Percentiles rank a stretch among this genome's conserved stretches.
Evolutionary conservation across 83 land plant species (phyloP).

Genomic region (Picea mariana): DNA sequence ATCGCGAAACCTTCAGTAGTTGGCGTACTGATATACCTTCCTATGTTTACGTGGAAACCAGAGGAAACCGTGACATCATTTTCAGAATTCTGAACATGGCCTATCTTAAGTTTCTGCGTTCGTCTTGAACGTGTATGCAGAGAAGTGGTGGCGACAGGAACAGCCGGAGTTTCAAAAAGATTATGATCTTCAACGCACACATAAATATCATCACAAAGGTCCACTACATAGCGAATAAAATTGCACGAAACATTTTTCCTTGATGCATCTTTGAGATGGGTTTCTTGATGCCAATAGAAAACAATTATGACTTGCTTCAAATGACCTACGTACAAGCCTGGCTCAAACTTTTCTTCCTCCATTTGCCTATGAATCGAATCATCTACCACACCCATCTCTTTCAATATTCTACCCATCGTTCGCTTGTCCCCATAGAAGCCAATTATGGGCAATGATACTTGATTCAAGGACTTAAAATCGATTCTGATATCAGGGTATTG

Average conservation of each 20-base stretch:
- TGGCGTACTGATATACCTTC: too few relatives aligned
- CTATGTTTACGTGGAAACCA: too few relatives aligned
- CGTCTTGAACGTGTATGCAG: not conserved
- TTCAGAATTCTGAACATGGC: constrained; percentile 1
- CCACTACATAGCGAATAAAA: not conserved
- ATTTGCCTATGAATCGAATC: not conserved
- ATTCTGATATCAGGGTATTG: not conserved
- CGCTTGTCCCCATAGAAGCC: not conserved
- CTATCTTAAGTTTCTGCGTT: not conserved
- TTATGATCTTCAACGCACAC: constrained; percentile 10
- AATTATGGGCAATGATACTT: not conserved
- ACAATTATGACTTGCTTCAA: too few relatives aligned
- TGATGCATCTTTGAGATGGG: too few relatives aligned
- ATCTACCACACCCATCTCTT: not conserved
- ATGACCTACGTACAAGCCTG: not conserved
- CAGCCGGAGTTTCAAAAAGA: not conserved
- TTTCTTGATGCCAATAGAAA: too few relatives aligned
- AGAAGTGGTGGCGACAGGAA: not conserved
- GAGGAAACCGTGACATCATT: not conserved
- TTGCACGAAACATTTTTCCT: constrained; percentile 13
- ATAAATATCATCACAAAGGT: too few relatives aligned
- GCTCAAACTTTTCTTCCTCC: not conserved
- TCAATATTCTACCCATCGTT: too few relatives aligned
- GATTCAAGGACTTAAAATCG: not conserved
- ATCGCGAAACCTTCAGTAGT: too few relatives aligned